A percentile compares a stretch with the other conserved stretches of the same genome.
Evolutionary conservation across 345 rosid species (phyloP).

Genomic region (Bretschneidera sinensis): DNA sequence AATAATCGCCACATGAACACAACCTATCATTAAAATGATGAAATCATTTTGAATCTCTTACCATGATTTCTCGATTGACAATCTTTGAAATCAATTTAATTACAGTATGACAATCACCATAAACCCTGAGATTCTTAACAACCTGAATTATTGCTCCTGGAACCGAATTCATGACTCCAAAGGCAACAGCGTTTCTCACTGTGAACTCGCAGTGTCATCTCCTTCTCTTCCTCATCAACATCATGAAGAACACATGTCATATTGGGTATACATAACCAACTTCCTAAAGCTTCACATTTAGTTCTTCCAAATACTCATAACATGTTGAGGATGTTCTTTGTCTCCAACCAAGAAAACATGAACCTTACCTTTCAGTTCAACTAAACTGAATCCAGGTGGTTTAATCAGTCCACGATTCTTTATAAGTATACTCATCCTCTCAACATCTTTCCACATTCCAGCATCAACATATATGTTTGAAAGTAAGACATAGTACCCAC

Average conservation of each 20-base stretch:
- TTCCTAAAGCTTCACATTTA: slow-evolving; percentile 49
- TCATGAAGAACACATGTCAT: slow-evolving; percentile 58
- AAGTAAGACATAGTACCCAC: slow-evolving; percentile 75
- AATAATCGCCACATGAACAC: slow-evolving; percentile 84
- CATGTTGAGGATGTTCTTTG: slow-evolving; percentile 66
- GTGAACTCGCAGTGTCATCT: slow-evolving; percentile 58
- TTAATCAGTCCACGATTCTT: slow-evolving; percentile 58
- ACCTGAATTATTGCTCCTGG: slow-evolving; percentile 62
- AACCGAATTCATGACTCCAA: slow-evolving; percentile 69
- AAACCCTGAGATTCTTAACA: slow-evolving; percentile 83
- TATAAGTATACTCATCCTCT: slow-evolving; percentile 56
- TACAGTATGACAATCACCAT: slow-evolving; percentile 70
- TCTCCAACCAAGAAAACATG: slow-evolving; percentile 81
- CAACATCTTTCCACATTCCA: slow-evolving; percentile 82
- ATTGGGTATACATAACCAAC: slow-evolving; percentile 75
- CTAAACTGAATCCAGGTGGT: slow-evolving; percentile 78
- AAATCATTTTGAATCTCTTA: slow-evolving; percentile 80
- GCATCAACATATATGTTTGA: slow-evolving; percentile 84
- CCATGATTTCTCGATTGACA: slow-evolving; percentile 58
- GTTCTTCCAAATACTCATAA: slow-evolving; percentile 44
- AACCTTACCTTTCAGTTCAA: slow-evolving; percentile 68
- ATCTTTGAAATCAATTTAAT: slow-evolving; percentile 66
- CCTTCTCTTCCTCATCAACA: slow-evolving; percentile 81
- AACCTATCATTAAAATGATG: slow-evolving; percentile 74
- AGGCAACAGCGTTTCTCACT: slow-evolving; percentile 91